phyloP scores from a whole-genome alignment of 192 early-diverging fungal species.

The Blastocladiella britannica region DNA sequence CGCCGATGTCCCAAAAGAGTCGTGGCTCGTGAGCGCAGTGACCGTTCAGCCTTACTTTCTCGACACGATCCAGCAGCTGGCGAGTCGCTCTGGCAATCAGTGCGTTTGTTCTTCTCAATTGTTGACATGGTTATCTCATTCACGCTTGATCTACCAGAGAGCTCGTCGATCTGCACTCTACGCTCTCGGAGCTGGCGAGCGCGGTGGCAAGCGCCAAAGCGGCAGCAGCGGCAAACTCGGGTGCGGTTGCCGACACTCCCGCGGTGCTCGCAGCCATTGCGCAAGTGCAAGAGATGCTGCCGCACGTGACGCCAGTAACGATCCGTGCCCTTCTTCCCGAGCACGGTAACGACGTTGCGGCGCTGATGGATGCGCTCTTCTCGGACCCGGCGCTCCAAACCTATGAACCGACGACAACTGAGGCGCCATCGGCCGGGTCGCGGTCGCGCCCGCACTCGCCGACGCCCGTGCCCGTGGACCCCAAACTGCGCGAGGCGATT shows the following conservation, averaged over 20 bases:
- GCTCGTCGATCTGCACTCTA: no score
- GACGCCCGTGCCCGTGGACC: not conserved
- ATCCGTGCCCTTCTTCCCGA: not conserved
- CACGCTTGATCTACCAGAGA: no score
- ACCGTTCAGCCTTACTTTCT: no score
- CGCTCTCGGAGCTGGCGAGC: no score
- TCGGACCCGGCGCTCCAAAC: not conserved
- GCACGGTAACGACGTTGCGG: not conserved
- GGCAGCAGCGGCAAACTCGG: no score
- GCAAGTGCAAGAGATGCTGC: not conserved
- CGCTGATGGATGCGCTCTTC: not conserved
- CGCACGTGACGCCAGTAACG: not conserved
- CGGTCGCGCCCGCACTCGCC: not conserved
- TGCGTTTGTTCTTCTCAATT: not conserved
- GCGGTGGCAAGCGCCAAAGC: no score
- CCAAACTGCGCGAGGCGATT: not conserved
- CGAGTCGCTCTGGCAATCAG: not conserved
- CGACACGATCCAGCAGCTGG: no score
- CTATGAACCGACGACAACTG: not conserved
- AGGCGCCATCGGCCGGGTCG: not conserved
- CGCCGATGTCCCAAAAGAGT: not conserved
- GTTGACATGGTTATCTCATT: not conserved
- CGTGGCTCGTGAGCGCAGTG: no score
- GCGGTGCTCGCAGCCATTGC: not conserved
- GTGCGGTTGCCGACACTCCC: not conserved